Base-by-base conservation (phyloP, 345 rosid species). In the Nephelium lappaceum region DNA sequence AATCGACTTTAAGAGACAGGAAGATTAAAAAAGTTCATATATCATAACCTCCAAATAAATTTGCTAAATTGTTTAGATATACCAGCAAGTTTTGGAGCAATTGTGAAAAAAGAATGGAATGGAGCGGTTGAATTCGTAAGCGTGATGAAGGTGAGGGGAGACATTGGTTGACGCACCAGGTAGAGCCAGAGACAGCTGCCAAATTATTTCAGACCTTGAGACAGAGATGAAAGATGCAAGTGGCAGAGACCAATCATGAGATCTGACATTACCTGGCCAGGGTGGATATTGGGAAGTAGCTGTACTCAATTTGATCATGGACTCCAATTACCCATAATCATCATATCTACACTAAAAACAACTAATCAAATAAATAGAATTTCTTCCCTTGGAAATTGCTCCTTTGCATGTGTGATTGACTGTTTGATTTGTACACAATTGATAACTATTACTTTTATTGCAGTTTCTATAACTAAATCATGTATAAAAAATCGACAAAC, bases 261-360 rank as follows among this genome's bases (percentile, higher is more conserved):
- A 12, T n/a, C 82, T 82, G 79, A 74, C 84, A 53, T 4, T 49
- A 61, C 55, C 55, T 49, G 57, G 18, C 58, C 58, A 16, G 58
- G 16, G 10, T 82, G 63, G 73, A 73, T 63, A 77, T 69, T 82
- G 79, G 79, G 81, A 49, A 42, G 71, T 83, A 76, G 85, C 85
- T 83, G 82, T 83, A 76, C 62, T 51, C 23, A 71, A n/a, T 18
- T 51, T 45, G 11, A 10, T 45, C 49, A 45, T 10, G 49, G 49
- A 45, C 12, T 45, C 49, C 49, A 45, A 8, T 7, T 45, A 45
- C n/a, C 11, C 16, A 27, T 45, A 21, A 4, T 10, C 53, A 75
- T 80, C 43, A 42, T 3, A 23, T 72, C 75, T 24, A 14, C 18
- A 53, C 53, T 1, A 2, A 47, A 47, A 72, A 55, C 57, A 42